Percentiles rank a stretch among this genome's conserved stretches.
These are phyloP conservation scores for Cupressus sempervirens DNA, from an alignment of 75 land plant species.

Conservation along the genomic window DNA sequence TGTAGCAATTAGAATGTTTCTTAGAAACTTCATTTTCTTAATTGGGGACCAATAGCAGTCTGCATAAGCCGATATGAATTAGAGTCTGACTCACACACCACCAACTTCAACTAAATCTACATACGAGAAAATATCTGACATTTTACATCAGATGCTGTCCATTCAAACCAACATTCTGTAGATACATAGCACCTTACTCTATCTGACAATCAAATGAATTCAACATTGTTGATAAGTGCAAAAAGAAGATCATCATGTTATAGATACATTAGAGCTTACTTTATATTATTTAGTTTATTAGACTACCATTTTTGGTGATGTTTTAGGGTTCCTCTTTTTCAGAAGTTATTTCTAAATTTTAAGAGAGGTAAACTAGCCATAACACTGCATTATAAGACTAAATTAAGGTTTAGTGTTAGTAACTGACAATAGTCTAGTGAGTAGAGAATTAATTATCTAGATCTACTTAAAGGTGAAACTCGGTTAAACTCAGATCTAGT, in stretches of 20 bases:
- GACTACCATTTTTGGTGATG: neutral
- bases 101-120: neutral
- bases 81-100: neutral
- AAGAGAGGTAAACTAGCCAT: neutral
- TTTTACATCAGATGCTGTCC: neutral
- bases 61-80: neutral
- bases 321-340: neutral
- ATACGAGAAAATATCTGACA: neutral
- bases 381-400: neutral
- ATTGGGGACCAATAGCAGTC: neutral
- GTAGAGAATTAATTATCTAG: neutral
- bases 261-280: neutral
- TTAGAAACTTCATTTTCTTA: neutral
- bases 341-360: neutral
- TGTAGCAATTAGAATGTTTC: neutral
- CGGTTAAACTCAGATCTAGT: neutral
- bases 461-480: neutral
- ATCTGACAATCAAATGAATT: neutral
- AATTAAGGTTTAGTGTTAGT: neutral
- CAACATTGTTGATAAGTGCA: neutral
- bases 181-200: neutral
- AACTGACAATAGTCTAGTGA: neutral
- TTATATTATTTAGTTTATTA: neutral
- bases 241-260: neutral
- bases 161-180: neutral